phyloP scores from a whole-genome alignment of 495 filamentous ascomycete species.

The Oleoguttula mirabilis region DNA sequence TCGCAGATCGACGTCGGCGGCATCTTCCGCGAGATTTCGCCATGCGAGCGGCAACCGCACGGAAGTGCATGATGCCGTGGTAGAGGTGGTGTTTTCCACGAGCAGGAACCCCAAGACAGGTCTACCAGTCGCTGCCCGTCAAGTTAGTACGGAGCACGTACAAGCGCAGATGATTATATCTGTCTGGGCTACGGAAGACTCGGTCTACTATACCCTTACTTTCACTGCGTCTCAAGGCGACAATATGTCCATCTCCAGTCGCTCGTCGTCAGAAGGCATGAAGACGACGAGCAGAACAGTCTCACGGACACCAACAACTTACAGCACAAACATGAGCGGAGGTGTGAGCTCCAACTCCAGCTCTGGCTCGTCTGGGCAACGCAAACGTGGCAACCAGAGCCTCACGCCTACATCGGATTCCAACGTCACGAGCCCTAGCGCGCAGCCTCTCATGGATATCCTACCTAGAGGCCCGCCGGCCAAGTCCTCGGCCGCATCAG shows the following conservation, averaged over 20 bases:
- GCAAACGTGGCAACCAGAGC: background rate
- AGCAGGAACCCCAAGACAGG: conserved; percentile 15
- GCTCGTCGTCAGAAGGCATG: conserved; percentile 7
- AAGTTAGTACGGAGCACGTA: conserved; percentile 23
- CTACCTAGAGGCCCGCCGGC: conserved; percentile 49
- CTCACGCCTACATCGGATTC: conserved; percentile 3
- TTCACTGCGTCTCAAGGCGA: conserved; percentile 46
- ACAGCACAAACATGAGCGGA: conserved; percentile 11
- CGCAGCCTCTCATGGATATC: conserved; percentile 30
- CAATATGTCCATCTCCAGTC: conserved; percentile 29
- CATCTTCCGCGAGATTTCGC: conserved; percentile 36
- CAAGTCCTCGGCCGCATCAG: conserved; percentile 33
- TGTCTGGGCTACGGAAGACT: conserved; percentile 47
- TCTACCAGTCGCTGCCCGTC: conserved; percentile 21
- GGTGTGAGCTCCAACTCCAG: conserved; percentile 20
- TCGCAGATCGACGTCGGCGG: conserved; percentile 2
- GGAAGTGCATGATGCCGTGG: conserved; percentile 32
- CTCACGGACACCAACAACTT: conserved; percentile 15
- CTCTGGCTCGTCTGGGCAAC: conserved; percentile 22
- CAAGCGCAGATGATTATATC: conserved; percentile 57
- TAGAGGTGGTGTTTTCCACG: conserved; percentile 45
- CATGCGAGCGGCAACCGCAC: conserved; percentile 12
- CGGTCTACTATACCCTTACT: conserved; percentile 52
- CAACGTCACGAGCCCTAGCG: conserved; percentile 4
- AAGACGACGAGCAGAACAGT: conserved; percentile 23